phyloP scores from a whole-genome alignment of 129 eudicot genomes.

The Flaveria trinervia region DNA sequence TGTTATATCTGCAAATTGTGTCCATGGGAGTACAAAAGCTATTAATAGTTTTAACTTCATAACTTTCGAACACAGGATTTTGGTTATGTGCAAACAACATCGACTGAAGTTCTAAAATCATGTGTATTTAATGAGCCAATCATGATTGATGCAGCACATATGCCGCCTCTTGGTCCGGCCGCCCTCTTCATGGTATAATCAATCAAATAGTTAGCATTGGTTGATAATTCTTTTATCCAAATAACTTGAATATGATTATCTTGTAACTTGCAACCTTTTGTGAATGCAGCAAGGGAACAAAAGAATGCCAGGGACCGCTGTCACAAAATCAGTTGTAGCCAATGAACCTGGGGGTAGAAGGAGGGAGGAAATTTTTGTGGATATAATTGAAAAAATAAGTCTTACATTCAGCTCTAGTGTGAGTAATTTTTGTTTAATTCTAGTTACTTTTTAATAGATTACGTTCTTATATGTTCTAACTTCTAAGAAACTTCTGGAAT shows the following conservation, averaged over 20 bases:
- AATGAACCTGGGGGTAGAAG: constrained; percentile 93
- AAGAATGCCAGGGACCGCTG: constrained; percentile 99
- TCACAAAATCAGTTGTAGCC: constrained; percentile 95
- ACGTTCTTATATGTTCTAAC: not conserved
- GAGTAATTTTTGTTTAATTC: constrained; percentile 36
- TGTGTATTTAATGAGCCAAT: constrained; percentile 92
- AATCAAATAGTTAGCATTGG: constrained; percentile 6
- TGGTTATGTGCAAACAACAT: constrained; percentile 96
- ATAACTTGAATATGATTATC: constrained; percentile 15
- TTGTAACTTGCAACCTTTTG: constrained; percentile 25
- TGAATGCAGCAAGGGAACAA: constrained; percentile 84
- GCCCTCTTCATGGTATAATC: constrained; percentile 79
- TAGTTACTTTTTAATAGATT: not conserved
- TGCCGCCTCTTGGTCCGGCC: constrained; percentile 97
- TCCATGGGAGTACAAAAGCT: not conserved
- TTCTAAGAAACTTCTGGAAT: constrained; percentile 5
- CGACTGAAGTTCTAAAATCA: constrained; percentile 92
- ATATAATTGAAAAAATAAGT: constrained; percentile 94
- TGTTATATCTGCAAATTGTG: constrained; percentile 10
- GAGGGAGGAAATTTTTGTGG: constrained; percentile 97
- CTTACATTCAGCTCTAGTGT: constrained; percentile 98
- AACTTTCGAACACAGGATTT: constrained; percentile 62
- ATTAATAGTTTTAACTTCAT: not conserved
- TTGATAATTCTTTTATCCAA: not conserved
- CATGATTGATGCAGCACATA: constrained; percentile 80